Evolutionary conservation across 192 early-diverging fungal species (phyloP).

Genomic region (Gonapodya sp.): DNA sequence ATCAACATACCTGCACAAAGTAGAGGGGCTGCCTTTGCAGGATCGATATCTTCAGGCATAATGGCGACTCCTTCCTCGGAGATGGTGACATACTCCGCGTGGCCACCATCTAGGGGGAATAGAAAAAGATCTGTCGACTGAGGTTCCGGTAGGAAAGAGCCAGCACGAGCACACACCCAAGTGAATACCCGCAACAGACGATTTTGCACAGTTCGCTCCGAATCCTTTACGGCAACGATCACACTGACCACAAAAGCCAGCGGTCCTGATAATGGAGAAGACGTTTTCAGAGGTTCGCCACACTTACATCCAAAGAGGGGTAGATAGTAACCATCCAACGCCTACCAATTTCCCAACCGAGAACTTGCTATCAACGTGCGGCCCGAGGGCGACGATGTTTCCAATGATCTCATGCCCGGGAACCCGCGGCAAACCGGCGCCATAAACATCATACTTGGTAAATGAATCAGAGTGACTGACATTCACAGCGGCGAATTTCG

Average conservation of each 20-base stretch:
- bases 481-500: neutral
- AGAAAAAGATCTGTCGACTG: neutral
- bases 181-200: neutral
- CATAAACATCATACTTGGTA: neutral
- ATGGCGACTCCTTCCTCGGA: neutral
- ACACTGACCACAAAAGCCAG: neutral
- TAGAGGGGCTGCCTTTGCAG: neutral
- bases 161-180: neutral
- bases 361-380: neutral
- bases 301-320: too few relatives aligned
- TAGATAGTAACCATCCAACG: neutral
- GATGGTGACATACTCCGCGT: neutral
- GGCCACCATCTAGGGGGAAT: slow-evolving; percentile 1
- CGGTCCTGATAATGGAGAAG: too few relatives aligned
- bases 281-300: too few relatives aligned
- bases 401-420: slow-evolving; percentile 6
- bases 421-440: neutral
- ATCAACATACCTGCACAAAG: slow-evolving; percentile 9
- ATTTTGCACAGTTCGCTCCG: neutral
- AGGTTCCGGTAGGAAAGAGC: neutral
- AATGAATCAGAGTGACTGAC: neutral
- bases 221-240: neutral
- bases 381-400: neutral
- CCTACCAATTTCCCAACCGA: neutral
- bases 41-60: neutral